Evolutionary conservation across 805 yeast species (phyloP).

Genomic region (Pichia membranifaciens): DNA sequence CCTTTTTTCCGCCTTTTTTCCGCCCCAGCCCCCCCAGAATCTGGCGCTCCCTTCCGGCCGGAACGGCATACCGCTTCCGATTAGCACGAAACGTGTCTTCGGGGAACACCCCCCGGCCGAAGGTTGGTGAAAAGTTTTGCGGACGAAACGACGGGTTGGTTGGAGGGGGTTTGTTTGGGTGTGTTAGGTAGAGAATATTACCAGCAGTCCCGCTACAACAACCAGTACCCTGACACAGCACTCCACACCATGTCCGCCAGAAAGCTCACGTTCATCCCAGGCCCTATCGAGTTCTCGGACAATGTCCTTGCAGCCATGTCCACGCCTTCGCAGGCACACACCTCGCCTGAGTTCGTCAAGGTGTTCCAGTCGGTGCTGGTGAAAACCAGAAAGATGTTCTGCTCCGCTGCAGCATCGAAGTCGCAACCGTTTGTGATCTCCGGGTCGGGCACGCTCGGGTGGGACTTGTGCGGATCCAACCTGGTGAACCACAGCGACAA

Average conservation of each 20-base stretch:
- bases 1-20: too few species aligned
- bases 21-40: background rate
- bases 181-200: too few species aligned
- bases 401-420: conserved; percentile 49
- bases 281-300: conserved; percentile 53
- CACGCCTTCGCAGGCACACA: conserved; percentile 83
- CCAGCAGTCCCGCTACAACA: too few species aligned
- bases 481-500: conserved; percentile 59
- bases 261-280: conserved; percentile 33
- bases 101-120: too few species aligned
- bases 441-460: conserved; percentile 93
- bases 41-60: background rate
- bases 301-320: conserved; percentile 74
- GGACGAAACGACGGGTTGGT: too few species aligned
- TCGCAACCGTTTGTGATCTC: conserved; percentile 78
- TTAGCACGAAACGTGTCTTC: background rate
- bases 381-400: conserved; percentile 68
- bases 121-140: too few species aligned
- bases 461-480: conserved; percentile 86
- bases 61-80: background rate
- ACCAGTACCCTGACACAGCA: too few species aligned
- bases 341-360: conserved; percentile 73
- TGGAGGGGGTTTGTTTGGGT: too few species aligned
- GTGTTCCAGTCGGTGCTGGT: conserved; percentile 65
- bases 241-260: conserved; percentile 21